Evolutionary conservation across 164 flowering plant species (phyloP), one percentile per base, ranked within the genome.

Genomic region (Tinospora cordifolia): DNA sequence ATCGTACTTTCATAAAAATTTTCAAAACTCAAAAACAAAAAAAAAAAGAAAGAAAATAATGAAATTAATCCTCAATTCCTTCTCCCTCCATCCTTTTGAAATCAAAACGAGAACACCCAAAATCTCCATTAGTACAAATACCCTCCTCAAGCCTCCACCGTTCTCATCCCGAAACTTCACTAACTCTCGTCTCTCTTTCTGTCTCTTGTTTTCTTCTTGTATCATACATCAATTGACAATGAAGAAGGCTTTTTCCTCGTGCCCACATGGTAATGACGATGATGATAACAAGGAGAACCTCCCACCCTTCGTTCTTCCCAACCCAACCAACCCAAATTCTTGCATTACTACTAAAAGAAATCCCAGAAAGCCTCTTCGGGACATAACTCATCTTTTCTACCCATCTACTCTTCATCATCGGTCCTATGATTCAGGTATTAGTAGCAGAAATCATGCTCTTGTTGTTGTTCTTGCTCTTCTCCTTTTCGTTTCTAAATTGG

Each of bases 161-260:
- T 30, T 30, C 36, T 30, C 36, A 30, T 30, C 36, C 2, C 36
- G 4, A 30, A 30, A 30, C 4, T 30, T 30, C 36, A 30, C 36
- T 1, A 30, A 30, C 36, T 30, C 36, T 30, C 36, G 2, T 30
- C 36, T 69, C 67, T 67, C 76, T 66, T 70, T 72, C 39, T 66
- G 40, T 65, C 30, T 51, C 58, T 51, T 6, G n/a, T 17, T 51
- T 41, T 0, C 4, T 30, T 30, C 3, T 30, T 30, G 2, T 30
- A 1, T 1, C 36, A 30, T 30, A 30, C 36, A 30, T 30, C 36
- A 47, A 47, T 47, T 47, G 54, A 2, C 9, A 26, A 60, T 60
- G 63, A 34, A 60, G 63, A 34, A 60, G 59, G 7, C 8, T n/a
- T 15, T 15, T 1, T 15, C 59, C 6, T 51, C n/a, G 6, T 51